These are phyloP conservation scores for Paraconiothyrium sp. DNA, from an alignment of 2,329 filamentous ascomycete species.

Conservation along the genomic window DNA sequence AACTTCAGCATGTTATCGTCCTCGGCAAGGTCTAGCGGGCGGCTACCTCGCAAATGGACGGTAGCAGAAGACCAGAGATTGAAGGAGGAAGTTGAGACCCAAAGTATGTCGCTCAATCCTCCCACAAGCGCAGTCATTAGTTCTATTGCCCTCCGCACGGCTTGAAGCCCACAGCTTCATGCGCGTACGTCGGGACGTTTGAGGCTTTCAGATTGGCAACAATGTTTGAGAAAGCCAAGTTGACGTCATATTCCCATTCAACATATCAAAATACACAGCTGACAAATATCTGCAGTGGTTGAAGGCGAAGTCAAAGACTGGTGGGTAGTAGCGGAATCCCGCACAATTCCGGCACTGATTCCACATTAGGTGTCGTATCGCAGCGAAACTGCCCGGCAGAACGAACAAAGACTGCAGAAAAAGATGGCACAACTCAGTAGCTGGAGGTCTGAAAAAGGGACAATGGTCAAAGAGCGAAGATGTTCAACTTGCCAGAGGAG, in stretches of 20 bases:
- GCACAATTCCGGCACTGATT: not conserved
- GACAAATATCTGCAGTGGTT: constrained; percentile 13
- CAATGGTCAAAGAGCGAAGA: constrained; percentile 53
- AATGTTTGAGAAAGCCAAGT: not conserved
- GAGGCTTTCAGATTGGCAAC: not conserved
- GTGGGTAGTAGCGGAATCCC: constrained; percentile 7
- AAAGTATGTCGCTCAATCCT: constrained; percentile 22
- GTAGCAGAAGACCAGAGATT: constrained; percentile 34
- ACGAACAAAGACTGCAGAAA: constrained; percentile 59
- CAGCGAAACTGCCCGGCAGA: constrained; percentile 49
- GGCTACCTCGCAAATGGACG: constrained; percentile 42
- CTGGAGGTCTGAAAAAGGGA: constrained; percentile 53
- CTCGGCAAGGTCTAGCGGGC: constrained; percentile 26
- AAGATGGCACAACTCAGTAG: constrained; percentile 53
- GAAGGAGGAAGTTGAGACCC: constrained; percentile 36
- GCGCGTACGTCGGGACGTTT: not conserved
- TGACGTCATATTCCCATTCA: not conserved
- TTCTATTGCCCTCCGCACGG: not conserved
- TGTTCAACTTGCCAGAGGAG: constrained; percentile 41
- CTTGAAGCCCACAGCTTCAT: not conserved
- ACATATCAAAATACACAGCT: not conserved
- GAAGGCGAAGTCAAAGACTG: constrained; percentile 41
- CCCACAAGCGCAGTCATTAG: not conserved
- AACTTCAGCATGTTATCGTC: constrained; percentile 15
- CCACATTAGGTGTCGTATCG: constrained; percentile 45